These are phyloP conservation scores for Ogataea chonburiensis DNA, from an alignment of 805 yeast genomes.

Conservation along the genomic window DNA sequence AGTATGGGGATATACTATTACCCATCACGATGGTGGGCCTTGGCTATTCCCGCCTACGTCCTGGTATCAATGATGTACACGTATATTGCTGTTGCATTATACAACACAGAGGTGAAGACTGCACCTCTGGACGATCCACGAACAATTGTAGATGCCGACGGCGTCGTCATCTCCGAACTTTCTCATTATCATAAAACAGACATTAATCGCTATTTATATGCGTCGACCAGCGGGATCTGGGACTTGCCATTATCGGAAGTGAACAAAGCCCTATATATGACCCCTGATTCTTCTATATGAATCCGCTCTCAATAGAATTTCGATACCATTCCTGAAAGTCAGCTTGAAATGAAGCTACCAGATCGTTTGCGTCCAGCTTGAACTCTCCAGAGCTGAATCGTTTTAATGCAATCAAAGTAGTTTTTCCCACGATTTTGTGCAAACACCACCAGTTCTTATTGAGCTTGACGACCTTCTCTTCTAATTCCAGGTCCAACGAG, in stretches of 20 bases:
- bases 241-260: conserved; percentile 77
- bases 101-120: conserved; percentile 76
- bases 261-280: conserved; percentile 57
- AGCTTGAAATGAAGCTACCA: conserved; percentile 24
- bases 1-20: conserved; percentile 60
- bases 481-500: conserved; percentile 13
- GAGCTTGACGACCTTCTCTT: conserved; percentile 26
- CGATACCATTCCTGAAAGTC: conserved; percentile 28
- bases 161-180: conserved; percentile 30
- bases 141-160: conserved; percentile 69
- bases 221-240: conserved; percentile 79
- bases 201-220: conserved; percentile 43
- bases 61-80: conserved; percentile 69
- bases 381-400: conserved; percentile 18
- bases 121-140: conserved; percentile 55
- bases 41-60: conserved; percentile 70
- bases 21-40: conserved; percentile 92
- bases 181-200: conserved; percentile 15
- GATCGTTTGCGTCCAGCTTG: conserved; percentile 18
- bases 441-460: conserved; percentile 31
- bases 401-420: conserved; percentile 23
- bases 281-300: conserved; percentile 4
- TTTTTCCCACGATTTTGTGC: conserved; percentile 14
- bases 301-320: conserved; percentile 6
- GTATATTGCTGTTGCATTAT: conserved; percentile 67